A percentile compares a stretch with the other conserved stretches of the same genome.
Evolutionary conservation across 176 grass and related monocot genomes (phyloP).

Genomic region (Juncus inflexus): DNA sequence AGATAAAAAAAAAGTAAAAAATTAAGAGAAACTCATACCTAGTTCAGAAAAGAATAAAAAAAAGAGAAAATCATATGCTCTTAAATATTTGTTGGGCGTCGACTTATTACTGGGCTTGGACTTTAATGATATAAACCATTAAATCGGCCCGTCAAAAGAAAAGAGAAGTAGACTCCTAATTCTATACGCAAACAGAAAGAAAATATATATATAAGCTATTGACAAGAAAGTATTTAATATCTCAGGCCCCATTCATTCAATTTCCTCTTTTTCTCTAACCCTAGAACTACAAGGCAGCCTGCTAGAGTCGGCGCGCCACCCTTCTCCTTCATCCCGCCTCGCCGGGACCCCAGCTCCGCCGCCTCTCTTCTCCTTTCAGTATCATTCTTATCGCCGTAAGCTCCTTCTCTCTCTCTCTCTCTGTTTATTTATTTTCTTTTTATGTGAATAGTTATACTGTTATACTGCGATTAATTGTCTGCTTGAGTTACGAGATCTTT

Average conservation of each 20-base stretch:
- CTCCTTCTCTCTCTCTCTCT: neutral
- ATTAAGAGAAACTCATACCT: no score
- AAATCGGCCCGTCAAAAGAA: neutral
- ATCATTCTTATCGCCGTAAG: neutral
- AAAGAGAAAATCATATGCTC: no score
- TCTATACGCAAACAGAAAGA: conserved; percentile 4
- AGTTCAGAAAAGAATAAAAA: no score
- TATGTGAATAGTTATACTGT: neutral
- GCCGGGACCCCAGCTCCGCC: neutral
- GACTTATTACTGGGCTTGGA: neutral
- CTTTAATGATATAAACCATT: neutral
- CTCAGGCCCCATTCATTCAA: neutral
- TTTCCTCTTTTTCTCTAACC: conserved; percentile 9
- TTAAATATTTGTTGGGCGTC: neutral
- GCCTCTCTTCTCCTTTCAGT: neutral
- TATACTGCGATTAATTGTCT: neutral
- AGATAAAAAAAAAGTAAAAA: no score
- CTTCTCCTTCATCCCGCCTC: neutral
- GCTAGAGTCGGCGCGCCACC: neutral
- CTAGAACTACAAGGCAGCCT: conserved; percentile 10
- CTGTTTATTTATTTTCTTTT: neutral
- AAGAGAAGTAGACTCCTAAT: neutral
- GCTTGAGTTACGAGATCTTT: neutral
- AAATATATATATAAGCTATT: neutral
- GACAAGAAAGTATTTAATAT: conserved; percentile 21